Evolutionary conservation across 1,284 basidiomycete genomes (phyloP).

Genomic region (Puccinia triticina): DNA sequence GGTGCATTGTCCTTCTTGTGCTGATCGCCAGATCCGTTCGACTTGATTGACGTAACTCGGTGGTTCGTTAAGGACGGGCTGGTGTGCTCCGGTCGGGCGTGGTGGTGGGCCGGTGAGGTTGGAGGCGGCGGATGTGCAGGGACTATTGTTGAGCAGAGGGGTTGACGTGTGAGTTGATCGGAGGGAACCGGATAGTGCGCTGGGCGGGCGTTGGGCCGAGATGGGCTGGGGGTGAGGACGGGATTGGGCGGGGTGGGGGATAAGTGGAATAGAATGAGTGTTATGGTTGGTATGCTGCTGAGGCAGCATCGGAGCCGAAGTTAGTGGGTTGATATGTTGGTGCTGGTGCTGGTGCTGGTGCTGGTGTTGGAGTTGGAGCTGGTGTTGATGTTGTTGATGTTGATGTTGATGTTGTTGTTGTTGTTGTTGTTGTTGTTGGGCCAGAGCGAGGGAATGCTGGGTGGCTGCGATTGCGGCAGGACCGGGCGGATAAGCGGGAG

Average conservation of each 20-base stretch:
- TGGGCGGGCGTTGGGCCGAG: conserved; percentile 4
- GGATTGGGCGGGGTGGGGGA: conserved; percentile 2
- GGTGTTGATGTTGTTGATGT: no score
- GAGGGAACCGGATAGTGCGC: conserved; percentile 24
- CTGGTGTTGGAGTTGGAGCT: no score
- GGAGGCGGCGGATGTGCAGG: conserved; percentile 20
- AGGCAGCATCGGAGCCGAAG: neutral
- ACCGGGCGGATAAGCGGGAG: conserved; percentile 30
- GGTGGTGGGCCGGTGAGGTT: neutral
- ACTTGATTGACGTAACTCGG: conserved; percentile 30
- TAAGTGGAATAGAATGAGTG: neutral
- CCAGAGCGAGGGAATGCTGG: conserved; percentile 21
- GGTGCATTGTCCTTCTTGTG: conserved; percentile 50
- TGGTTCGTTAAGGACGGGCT: neutral
- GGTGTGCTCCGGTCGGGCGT: neutral
- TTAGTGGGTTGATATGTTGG: neutral
- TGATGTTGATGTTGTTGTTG: no score
- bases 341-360: conserved; percentile 28
- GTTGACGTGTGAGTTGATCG: conserved; percentile 3
- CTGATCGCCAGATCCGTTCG: conserved; percentile 49
- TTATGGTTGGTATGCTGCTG: conserved; percentile 4
- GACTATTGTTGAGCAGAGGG: conserved; percentile 3
- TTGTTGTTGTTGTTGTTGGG: conserved; percentile 33
- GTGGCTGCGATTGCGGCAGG: conserved; percentile 41
- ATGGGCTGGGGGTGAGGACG: neutral